Evolutionary conservation across 2,329 filamentous ascomycete species (phyloP).

Genomic region (Magnaporthiopsis rhizophila): DNA sequence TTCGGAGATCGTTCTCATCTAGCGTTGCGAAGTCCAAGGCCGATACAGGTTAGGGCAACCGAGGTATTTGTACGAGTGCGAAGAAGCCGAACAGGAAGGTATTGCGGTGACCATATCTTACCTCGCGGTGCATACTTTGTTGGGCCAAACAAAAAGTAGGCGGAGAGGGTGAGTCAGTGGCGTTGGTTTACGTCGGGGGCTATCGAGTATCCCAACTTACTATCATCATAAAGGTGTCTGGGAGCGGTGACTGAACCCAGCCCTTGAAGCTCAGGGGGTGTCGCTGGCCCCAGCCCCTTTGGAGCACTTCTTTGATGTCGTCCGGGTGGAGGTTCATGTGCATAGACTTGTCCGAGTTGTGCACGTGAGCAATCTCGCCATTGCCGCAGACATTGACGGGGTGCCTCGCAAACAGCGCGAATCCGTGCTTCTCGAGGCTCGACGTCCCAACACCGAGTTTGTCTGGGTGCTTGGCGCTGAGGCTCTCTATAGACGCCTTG

Average conservation of each 20-base stretch:
- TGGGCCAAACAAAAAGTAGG: neutral
- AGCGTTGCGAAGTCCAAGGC: neutral
- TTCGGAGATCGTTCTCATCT: constrained; percentile 58
- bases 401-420: constrained; percentile 62
- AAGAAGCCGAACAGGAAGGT: neutral
- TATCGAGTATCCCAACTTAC: neutral
- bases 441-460: constrained; percentile 56
- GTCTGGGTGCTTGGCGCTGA: constrained; percentile 34
- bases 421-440: constrained; percentile 75
- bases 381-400: constrained; percentile 63
- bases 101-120: constrained; percentile 17
- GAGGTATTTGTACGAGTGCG: neutral
- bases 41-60: too few species aligned
- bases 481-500: constrained; percentile 39
- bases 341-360: constrained; percentile 67
- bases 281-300: constrained; percentile 71
- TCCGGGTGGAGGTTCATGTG: constrained; percentile 75
- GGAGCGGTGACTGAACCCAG: constrained; percentile 60
- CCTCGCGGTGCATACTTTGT: constrained; percentile 60
- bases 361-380: constrained; percentile 77
- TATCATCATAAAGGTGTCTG: constrained; percentile 69
- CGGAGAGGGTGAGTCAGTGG: neutral
- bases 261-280: constrained; percentile 60
- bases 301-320: constrained; percentile 64
- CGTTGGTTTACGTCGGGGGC: too few species aligned